Base-by-base conservation (phyloP, 306 rosid species). In the Quercus ilex region DNA sequence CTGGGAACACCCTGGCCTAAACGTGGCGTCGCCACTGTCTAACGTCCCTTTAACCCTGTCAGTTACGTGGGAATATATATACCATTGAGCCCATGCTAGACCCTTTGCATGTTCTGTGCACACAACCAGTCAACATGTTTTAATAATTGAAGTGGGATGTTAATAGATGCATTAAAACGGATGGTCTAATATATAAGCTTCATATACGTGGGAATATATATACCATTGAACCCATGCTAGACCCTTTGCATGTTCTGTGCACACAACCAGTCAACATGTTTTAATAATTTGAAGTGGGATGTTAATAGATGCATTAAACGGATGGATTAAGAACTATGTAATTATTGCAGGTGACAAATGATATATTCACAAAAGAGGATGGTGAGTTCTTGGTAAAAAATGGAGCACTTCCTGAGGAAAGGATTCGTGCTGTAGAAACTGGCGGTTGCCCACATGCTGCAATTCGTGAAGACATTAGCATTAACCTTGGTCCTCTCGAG, bases 381-480 rank as follows among this genome's bases (percentile, higher is more conserved):
- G 99, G 98, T 57, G 99, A 95, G 80, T 95, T 95, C 83, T 86
- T 95, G 93, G 99, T 95, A 75, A 95, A 87, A 51, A 88, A 93
- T 75, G 94, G 93, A 81, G 99, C 99, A 56, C 91, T 95, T 59
- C 96, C 99, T 0, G 91, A 90, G 81, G 99, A 95, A 86, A 93
- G 99, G 77, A 95, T 95, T 33, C 92, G 99, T 38, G 99, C 99
- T 28, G 96, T 95, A 30, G 99, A 95, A 88, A 95, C 99, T 69
- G 97, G 98, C 17, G 99, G 98, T 8, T 95, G 99, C 64, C 99
- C 99, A 0, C 99, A 93, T 41, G 99, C 99, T 63, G 99, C 99
- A 0, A 91, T 95, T 77, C 86, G 98, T 4, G 99, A 95, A 82
- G 99, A 95, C 79, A 95, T 95, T 57, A 95, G 99, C 85, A 93